Conservation (phyloP, 352 stramenopile genomes). For the Pythium myriotylum region DNA sequence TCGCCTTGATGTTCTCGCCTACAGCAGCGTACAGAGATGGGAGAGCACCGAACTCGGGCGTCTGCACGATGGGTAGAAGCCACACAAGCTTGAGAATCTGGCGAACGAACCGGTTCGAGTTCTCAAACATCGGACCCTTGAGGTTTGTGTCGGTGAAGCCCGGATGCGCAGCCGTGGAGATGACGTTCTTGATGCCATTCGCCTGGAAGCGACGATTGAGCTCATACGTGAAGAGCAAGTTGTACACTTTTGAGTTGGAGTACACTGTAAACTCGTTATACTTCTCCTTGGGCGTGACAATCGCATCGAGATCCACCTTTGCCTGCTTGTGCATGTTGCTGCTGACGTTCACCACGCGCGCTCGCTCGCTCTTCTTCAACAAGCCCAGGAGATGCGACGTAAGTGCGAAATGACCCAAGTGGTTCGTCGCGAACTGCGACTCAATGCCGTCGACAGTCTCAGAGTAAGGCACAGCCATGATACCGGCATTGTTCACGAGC, state of each 20-base stretch:
- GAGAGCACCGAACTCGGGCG: too few species aligned
- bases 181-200: too few species aligned
- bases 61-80: too few species aligned
- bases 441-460: not conserved
- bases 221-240: conserved; percentile 50
- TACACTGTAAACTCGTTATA: conserved; percentile 32
- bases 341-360: conserved; percentile 38
- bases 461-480: conserved; percentile 1
- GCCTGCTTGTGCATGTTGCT: conserved; percentile 46
- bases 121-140: too few species aligned
- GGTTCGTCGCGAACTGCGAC: conserved; percentile 5
- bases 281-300: conserved; percentile 41
- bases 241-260: conserved; percentile 37
- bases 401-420: conserved; percentile 29
- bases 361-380: conserved; percentile 23
- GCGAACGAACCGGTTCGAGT: too few species aligned
- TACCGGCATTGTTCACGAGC: conserved; percentile 21
- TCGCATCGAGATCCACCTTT: conserved; percentile 29
- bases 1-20: too few species aligned
- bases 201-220: conserved; percentile 19
- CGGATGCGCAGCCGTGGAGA: too few species aligned
- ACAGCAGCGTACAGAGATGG: too few species aligned
- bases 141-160: too few species aligned
- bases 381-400: conserved; percentile 25
- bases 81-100: too few species aligned